Evolutionary conservation across 1,139 yeast genomes (phyloP), one percentile per base, ranked within the genome.

Genomic region (Scheffersomyces lignicola): DNA sequence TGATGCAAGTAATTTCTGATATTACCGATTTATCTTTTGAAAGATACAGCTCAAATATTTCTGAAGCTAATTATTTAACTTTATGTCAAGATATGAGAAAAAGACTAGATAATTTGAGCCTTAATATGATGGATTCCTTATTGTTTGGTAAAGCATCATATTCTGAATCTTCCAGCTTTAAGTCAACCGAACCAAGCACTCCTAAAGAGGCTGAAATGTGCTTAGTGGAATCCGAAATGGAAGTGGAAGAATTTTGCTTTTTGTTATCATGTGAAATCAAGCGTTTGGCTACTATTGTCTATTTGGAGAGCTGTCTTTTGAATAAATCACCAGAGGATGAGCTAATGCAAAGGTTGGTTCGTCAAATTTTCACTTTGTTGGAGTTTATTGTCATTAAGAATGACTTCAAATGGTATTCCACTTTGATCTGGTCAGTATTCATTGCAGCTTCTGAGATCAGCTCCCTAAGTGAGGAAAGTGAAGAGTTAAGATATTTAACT

Each of bases 21-120:
- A 61, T 62, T 15, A 64, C 69, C 4, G 69, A 62, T 36, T 43
- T 63, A 25, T 61, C 68, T 5, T 53, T 56, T 32, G 65, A 62
- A 38, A 47, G 62, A 37, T 35, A 40, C 7, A 42, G 42, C 33
- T 32, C 32, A 18, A 41, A 41, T 3, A 47, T 54, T 3, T 28
- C 46, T 2, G 58, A 51, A 22, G 14, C 33, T 1, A 47, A 48
- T 21, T 59, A 54, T 39, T 23, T 32, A 5, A 23, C 33, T 3
- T 36, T 49, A 18, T 42, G 49, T 33, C 27, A 36, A n/a, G 47
- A 39, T 26, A 42, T 53, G 42, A 35, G 37, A 22, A 20, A 29
- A 13, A 41, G 38, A 30, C 30, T 53, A 17, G 39, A 41, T n/a
- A 27, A 31, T n/a, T 40, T 50, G 47, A 39, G 42, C 33, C 32